Conservation (phyloP, 1,284 basidiomycete genomes). For the Microbotryomycetes sp. region DNA sequence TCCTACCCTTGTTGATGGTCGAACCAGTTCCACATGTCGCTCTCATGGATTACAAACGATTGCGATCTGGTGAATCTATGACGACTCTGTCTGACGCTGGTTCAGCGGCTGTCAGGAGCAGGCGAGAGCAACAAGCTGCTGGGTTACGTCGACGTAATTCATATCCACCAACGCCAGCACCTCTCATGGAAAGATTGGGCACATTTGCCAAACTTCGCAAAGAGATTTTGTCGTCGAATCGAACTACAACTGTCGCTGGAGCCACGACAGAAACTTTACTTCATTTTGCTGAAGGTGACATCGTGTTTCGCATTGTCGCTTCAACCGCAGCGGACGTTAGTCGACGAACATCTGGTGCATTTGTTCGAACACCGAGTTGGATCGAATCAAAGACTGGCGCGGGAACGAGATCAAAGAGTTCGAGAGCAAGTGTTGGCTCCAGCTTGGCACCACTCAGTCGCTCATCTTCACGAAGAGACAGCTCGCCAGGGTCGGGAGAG, state of each 20-base stretch:
- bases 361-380: slow-evolving; percentile 5
- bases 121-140: not conserved
- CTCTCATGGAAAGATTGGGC: not conserved
- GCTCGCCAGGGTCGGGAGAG: not conserved
- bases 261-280: slow-evolving; percentile 1
- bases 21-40: slow-evolving; percentile 10
- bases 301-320: slow-evolving; percentile 7
- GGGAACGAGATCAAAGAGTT: not conserved
- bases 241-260: too few species aligned
- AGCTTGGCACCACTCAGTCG: slow-evolving; percentile 5
- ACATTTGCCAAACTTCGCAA: slow-evolving; percentile 1
- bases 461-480: not conserved
- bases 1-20: slow-evolving; percentile 9
- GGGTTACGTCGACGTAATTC: slow-evolving; percentile 3
- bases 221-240: not conserved
- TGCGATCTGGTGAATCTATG: not conserved
- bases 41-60: slow-evolving; percentile 8
- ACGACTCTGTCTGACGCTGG: not conserved
- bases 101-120: not conserved
- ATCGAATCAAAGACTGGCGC: slow-evolving; percentile 1
- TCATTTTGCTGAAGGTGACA: slow-evolving; percentile 8
- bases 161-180: slow-evolving; percentile 1
- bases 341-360: not conserved
- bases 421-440: not conserved
- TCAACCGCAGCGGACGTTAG: not conserved